Evolutionary conservation across 306 rosid genomes (phyloP).

Genomic region (Prinsepia uniflora): DNA sequence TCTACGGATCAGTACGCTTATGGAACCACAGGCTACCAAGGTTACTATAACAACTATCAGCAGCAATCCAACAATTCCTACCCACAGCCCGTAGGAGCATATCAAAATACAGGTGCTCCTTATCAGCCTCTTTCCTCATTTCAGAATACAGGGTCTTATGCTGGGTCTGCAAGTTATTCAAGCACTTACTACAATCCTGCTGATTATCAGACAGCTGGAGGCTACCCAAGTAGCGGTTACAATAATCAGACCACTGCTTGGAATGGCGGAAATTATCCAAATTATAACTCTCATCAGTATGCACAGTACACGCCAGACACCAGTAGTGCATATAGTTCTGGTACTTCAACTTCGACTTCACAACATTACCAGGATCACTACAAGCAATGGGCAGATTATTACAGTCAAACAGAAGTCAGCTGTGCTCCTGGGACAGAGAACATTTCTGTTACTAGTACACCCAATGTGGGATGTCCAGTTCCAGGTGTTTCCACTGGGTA

Average conservation of each 20-base stretch:
- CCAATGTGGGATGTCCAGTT: conserved; percentile 50
- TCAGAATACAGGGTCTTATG: conserved; percentile 99
- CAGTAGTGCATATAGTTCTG: conserved; percentile 56
- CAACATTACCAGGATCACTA: conserved; percentile 75
- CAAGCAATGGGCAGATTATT: conserved; percentile 89
- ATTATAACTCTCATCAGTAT: conserved; percentile 68
- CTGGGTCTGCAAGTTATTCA: conserved; percentile 97
- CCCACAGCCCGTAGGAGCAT: conserved; percentile 96
- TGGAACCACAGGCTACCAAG: conserved; percentile 77
- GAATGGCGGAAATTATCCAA: conserved; percentile 76
- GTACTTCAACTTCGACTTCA: conserved; percentile 49
- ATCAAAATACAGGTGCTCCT: conserved; percentile 99
- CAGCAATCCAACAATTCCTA: conserved; percentile 85
- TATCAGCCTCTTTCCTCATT: conserved; percentile 99
- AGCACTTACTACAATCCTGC: conserved; percentile 99
- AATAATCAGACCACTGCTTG: conserved; percentile 65
- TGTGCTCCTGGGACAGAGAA: conserved; percentile 99
- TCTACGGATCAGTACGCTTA: conserved; percentile 84
- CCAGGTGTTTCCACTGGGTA: conserved; percentile 56
- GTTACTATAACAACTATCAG: conserved; percentile 82
- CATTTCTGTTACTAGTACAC: conserved; percentile 55
- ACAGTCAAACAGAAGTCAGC: conserved; percentile 92
- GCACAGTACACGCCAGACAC: conserved; percentile 67
- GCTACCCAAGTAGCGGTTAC: conserved; percentile 73
- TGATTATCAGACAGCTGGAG: conserved; percentile 99